Conservation (phyloP, 495 filamentous ascomycete species). For the Aspergillus ostianus region DNA sequence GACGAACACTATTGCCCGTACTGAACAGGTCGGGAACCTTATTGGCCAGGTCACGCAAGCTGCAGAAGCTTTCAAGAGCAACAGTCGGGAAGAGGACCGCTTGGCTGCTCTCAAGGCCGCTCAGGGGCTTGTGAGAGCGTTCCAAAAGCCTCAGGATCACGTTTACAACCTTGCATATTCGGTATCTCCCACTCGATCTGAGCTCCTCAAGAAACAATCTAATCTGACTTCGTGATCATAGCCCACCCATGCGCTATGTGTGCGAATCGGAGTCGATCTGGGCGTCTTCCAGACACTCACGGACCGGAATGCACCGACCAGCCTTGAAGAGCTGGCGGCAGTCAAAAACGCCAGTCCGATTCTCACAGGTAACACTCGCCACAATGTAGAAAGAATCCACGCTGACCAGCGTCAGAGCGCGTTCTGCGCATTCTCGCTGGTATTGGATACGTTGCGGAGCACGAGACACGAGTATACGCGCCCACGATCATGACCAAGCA, state of each 20-base stretch:
- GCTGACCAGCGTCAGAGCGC: slow-evolving; percentile 10
- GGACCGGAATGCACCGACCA: slow-evolving; percentile 5
- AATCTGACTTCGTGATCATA: not conserved
- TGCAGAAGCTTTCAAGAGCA: not conserved
- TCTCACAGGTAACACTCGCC: slow-evolving; percentile 9
- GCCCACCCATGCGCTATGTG: slow-evolving; percentile 19
- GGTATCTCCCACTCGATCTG: not conserved
- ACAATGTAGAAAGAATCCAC: too few relatives aligned
- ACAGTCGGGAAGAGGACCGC: slow-evolving; percentile 15
- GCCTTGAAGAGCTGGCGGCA: slow-evolving; percentile 17
- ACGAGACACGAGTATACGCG: slow-evolving; percentile 13
- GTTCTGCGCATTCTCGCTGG: slow-evolving; percentile 20
- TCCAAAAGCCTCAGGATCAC: slow-evolving; percentile 17
- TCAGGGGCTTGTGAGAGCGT: slow-evolving; percentile 8
- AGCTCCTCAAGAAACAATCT: not conserved
- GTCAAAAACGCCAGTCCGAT: slow-evolving; percentile 11
- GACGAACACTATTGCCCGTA: not conserved
- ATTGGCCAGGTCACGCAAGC: not conserved
- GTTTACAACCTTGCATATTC: slow-evolving; percentile 14
- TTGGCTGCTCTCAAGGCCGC: slow-evolving; percentile 17
- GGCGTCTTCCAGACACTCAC: slow-evolving; percentile 18
- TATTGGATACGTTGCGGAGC: slow-evolving; percentile 19
- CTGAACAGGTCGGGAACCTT: not conserved
- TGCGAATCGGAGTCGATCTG: slow-evolving; percentile 20
- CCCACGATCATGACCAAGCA: slow-evolving; percentile 18